Conservation (phyloP, 2,329 filamentous ascomycete species). For the Pseudocercospora fijiensis region DNA sequence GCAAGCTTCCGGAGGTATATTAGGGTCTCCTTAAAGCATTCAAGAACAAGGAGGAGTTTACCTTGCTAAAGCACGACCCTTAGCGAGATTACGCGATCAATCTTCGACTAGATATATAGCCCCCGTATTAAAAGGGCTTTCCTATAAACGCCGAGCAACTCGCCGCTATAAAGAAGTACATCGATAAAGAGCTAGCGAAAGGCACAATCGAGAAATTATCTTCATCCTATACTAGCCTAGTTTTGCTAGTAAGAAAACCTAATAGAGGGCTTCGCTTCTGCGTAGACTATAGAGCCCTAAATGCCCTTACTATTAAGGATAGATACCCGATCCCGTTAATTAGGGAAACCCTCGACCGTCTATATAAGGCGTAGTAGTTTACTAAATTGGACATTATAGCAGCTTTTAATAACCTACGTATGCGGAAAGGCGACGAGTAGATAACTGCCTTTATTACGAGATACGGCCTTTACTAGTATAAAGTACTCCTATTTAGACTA, state of each 20-base stretch:
- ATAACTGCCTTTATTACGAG: not conserved
- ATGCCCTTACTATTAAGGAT: not conserved
- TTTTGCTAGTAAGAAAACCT: not conserved
- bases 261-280: not conserved
- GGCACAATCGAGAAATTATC: not conserved
- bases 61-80: too few relatives aligned
- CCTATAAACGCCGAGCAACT: not conserved
- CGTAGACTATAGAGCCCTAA: not conserved
- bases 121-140: not conserved
- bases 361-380: not conserved
- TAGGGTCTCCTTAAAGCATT: too few relatives aligned
- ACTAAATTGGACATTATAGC: not conserved
- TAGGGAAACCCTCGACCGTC: not conserved
- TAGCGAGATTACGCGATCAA: not conserved
- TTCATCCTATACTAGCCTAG: not conserved
- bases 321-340: not conserved
- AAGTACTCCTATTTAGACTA: not conserved
- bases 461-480: not conserved
- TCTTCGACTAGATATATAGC: not conserved
- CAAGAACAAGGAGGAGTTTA: too few relatives aligned
- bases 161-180: not conserved
- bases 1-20: too few relatives aligned
- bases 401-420: not conserved
- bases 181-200: not conserved
- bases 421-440: not conserved